A percentile compares a stretch with the other conserved stretches of the same genome.
Conservation (phyloP, 2,329 filamentous ascomycete genomes). For the Pseudocercospora pini-densiflorae region DNA sequence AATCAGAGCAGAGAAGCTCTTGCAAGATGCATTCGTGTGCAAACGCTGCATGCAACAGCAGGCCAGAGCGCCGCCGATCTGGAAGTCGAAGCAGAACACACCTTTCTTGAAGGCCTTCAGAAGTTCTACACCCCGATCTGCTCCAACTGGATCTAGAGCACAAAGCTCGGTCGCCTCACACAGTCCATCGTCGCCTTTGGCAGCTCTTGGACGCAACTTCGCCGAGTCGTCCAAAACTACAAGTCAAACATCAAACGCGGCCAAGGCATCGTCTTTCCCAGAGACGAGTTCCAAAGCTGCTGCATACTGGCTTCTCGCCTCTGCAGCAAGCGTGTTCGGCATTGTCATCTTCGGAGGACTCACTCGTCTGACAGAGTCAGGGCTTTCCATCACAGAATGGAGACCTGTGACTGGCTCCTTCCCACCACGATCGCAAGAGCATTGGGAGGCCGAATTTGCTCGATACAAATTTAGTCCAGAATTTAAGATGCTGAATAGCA, state of each 20-base stretch:
- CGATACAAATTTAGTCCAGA: constrained; percentile 94
- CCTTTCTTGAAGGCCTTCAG: constrained; percentile 43
- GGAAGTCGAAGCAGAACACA: constrained; percentile 35
- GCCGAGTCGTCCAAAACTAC: constrained; percentile 16
- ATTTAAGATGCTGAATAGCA: constrained; percentile 87
- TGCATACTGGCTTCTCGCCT: constrained; percentile 90
- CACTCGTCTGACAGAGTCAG: constrained; percentile 93
- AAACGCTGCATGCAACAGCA: constrained; percentile 38
- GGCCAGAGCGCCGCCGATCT: constrained; percentile 13
- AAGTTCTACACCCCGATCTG: constrained; percentile 30
- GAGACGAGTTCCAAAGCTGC: constrained; percentile 70
- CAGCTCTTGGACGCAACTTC: constrained; percentile 38
- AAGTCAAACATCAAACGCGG: not conserved
- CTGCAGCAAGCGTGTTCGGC: constrained; percentile 91
- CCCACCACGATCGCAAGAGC: constrained; percentile 74
- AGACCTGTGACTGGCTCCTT: constrained; percentile 90
- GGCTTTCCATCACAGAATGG: constrained; percentile 99
- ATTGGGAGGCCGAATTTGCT: constrained; percentile 91
- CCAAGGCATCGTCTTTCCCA: constrained; percentile 32
- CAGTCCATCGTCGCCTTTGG: constrained; percentile 37
- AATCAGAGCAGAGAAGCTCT: constrained; percentile 24
- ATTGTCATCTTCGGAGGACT: constrained; percentile 95
- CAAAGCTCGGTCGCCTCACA: constrained; percentile 30
- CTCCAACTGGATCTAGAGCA: constrained; percentile 26
- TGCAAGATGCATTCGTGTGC: constrained; percentile 37